Evolutionary conservation across 352 stramenopile species (phyloP).

Genomic region (Globisporangium rhizosaccharum): DNA sequence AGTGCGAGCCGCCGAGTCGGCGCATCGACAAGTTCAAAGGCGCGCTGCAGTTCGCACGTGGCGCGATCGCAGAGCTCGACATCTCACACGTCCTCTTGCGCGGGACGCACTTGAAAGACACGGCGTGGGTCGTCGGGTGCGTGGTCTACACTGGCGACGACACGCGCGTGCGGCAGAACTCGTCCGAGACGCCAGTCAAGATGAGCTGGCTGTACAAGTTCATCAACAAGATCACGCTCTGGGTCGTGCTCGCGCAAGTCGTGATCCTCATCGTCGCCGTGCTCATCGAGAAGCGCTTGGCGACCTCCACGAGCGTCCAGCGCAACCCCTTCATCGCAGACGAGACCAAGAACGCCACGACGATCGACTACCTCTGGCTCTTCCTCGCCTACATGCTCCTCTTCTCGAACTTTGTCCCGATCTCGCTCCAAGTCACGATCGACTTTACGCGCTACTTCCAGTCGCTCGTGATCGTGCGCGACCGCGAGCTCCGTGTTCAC

Average conservation of each 20-base stretch:
- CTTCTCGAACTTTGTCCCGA: conserved; percentile 91
- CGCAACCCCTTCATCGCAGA: conserved; percentile 40
- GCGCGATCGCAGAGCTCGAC: conserved; percentile 32
- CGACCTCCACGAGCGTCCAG: conserved; percentile 20
- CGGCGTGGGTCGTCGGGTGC: conserved; percentile 57
- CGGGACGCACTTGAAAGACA: conserved; percentile 68
- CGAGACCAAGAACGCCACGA: conserved; percentile 25
- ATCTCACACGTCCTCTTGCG: conserved; percentile 71
- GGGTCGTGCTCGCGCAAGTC: conserved; percentile 69
- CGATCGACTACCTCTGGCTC: conserved; percentile 41
- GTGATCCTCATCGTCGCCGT: conserved; percentile 45
- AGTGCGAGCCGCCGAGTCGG: conserved; percentile 44
- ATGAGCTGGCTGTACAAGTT: conserved; percentile 62
- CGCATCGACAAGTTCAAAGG: conserved; percentile 83
- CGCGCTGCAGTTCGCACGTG: conserved; percentile 31
- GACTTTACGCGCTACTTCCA: conserved; percentile 84
- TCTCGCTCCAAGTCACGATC: conserved; percentile 89
- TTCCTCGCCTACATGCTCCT: conserved; percentile 88
- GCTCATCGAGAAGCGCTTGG: conserved; percentile 33
- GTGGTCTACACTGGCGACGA: conserved; percentile 87
- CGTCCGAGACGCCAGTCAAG: conserved; percentile 69
- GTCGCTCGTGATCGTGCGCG: conserved; percentile 55
- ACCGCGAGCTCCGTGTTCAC: conserved; percentile 62
- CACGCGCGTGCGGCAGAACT: conserved; percentile 83
- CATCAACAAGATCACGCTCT: conserved; percentile 81